Conservation (phyloP, 129 eudicot species). For the Chrysanthemum seticuspe region DNA sequence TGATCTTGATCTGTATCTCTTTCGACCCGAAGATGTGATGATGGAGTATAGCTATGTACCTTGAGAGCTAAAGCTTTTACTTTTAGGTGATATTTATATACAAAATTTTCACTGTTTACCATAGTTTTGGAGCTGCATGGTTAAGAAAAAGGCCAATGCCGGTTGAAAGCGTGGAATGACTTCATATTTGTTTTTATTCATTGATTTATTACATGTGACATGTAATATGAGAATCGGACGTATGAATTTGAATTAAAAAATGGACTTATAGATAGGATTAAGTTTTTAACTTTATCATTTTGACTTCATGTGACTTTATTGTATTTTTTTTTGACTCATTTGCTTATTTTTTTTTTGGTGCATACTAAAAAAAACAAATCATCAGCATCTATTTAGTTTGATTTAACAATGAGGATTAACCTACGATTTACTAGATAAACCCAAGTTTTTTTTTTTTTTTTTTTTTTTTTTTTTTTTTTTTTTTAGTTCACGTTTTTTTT, state of each 20-base stretch:
- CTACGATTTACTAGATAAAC: no score
- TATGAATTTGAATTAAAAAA: not conserved
- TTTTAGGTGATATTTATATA: constrained; percentile 1
- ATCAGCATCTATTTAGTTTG: no score
- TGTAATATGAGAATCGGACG: not conserved
- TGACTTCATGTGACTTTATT: not conserved
- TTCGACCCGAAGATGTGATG: not conserved
- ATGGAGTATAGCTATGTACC: constrained; percentile 6
- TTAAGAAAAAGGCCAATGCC: constrained; percentile 28
- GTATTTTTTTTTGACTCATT: no score
- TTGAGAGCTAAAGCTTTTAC: constrained; percentile 2
- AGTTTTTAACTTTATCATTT: constrained; percentile 4
- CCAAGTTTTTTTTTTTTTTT: no score
- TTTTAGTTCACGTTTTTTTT: no score
- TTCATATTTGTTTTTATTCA: constrained; percentile 15
- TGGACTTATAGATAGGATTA: not conserved
- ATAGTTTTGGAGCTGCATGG: constrained; percentile 23
- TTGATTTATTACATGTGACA: not conserved
- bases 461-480: no score
- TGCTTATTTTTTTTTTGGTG: no score
- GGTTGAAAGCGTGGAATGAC: constrained; percentile 16
- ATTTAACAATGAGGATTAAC: no score
- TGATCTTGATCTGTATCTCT: not conserved
- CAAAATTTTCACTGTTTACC: constrained; percentile 1
- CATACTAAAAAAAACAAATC: no score